Percentiles rank a stretch among this genome's conserved stretches.
Conservation (phyloP, 306 rosid species). For the Glycyrrhiza uralensis region DNA sequence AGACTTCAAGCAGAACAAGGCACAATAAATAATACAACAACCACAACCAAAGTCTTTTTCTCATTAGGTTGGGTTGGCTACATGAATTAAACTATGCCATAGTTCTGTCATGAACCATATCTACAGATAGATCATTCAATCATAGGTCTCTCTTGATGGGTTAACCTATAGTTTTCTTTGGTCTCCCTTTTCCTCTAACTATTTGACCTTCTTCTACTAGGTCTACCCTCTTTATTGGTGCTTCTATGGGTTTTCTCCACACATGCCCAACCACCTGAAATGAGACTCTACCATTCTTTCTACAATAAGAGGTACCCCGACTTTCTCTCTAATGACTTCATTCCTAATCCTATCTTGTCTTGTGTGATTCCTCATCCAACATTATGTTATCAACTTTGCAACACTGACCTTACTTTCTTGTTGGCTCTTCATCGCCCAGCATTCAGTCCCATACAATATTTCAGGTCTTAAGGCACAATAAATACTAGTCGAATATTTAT, state of each 20-base stretch:
- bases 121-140: not conserved
- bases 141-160: not conserved
- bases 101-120: not conserved
- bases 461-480: not conserved
- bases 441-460: not conserved
- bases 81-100: not conserved
- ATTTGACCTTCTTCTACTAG: not conserved
- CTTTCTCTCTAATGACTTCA: not conserved
- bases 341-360: not conserved
- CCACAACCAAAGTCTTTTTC: not conserved
- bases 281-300: not conserved
- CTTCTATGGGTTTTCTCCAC: not conserved
- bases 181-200: not conserved
- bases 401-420: not conserved
- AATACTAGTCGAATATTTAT: constrained; percentile 6
- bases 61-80: not conserved
- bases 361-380: not conserved
- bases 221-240: not conserved
- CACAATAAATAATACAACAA: not conserved
- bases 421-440: not conserved
- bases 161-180: not conserved
- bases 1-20: constrained; percentile 8
- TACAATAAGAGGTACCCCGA: not conserved
- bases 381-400: not conserved
- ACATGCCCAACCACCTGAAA: not conserved